Percentiles rank a stretch among this genome's conserved stretches.
Evolutionary conservation across 2,329 filamentous ascomycete genomes (phyloP).

Genomic region (Paraconiothyrium brasiliense): DNA sequence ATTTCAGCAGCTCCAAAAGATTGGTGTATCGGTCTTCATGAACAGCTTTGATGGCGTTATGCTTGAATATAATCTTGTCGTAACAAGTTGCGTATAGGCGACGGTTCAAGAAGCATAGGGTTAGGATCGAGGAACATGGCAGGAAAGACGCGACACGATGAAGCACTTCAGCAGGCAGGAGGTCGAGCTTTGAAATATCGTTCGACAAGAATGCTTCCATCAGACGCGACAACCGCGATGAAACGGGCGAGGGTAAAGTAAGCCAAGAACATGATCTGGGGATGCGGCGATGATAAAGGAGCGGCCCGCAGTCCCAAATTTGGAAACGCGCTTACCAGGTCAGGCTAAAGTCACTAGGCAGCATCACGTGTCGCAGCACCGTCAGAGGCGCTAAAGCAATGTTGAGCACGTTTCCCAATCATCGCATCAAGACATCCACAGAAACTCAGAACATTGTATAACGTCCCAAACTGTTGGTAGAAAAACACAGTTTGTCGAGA

Average conservation of each 20-base stretch:
- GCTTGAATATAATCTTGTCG: slow-evolving; percentile 13
- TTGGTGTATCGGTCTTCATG: slow-evolving; percentile 2
- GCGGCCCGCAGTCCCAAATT: background rate
- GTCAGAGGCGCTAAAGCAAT: background rate
- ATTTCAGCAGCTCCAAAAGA: slow-evolving; percentile 4
- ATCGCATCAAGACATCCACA: background rate
- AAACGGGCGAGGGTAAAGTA: background rate
- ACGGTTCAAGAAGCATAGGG: slow-evolving; percentile 3
- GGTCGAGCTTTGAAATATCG: background rate
- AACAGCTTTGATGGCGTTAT: slow-evolving; percentile 1
- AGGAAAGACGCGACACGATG: slow-evolving; percentile 5
- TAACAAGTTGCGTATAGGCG: slow-evolving; percentile 7
- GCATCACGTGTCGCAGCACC: background rate
- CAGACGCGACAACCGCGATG: background rate
- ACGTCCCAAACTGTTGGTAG: no score
- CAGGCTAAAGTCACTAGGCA: background rate
- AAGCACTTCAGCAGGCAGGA: slow-evolving; percentile 13
- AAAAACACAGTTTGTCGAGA: no score
- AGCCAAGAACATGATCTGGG: background rate
- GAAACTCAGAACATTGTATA: background rate
- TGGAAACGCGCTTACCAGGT: background rate
- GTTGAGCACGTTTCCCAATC: background rate
- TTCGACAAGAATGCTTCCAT: background rate
- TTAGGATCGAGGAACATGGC: slow-evolving; percentile 11
- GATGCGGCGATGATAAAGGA: background rate